These are phyloP conservation scores for Balakata baccata DNA, from an alignment of 345 rosid genomes.

Conservation along the genomic window DNA sequence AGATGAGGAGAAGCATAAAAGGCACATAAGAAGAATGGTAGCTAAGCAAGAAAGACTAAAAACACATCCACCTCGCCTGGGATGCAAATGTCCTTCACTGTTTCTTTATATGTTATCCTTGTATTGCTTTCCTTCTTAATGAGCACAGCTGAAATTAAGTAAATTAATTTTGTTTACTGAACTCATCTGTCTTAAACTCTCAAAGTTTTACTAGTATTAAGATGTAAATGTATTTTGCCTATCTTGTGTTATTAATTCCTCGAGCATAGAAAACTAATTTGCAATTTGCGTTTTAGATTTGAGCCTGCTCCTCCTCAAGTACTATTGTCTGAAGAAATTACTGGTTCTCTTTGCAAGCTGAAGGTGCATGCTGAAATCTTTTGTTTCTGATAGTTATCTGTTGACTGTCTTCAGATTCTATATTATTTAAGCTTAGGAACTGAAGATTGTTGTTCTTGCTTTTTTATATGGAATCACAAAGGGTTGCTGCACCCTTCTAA, in stretches of 20 bases:
- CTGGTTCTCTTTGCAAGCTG: conserved; percentile 80
- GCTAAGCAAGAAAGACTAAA: conserved; percentile 75
- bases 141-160: background rate
- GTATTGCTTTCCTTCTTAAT: too few relatives aligned
- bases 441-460: background rate
- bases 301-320: conserved; percentile 87
- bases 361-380: conserved; percentile 43
- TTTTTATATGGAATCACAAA: conserved; percentile 19
- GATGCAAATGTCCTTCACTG: conserved; percentile 16
- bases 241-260: background rate
- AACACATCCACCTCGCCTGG: conserved; percentile 81
- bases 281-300: conserved; percentile 41
- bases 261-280: background rate
- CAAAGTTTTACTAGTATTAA: background rate
- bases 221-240: background rate
- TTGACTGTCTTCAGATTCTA: background rate
- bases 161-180: background rate
- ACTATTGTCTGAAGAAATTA: conserved; percentile 83
- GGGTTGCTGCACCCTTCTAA: conserved; percentile 85
- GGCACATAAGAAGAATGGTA: conserved; percentile 46
- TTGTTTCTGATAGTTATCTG: conserved; percentile 1
- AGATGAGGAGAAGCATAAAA: conserved; percentile 68
- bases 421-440: background rate
- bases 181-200: background rate
- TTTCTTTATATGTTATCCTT: background rate